Evolutionary conservation across 805 yeast species (phyloP).

Genomic region (Kodamaea kakaduensis): DNA sequence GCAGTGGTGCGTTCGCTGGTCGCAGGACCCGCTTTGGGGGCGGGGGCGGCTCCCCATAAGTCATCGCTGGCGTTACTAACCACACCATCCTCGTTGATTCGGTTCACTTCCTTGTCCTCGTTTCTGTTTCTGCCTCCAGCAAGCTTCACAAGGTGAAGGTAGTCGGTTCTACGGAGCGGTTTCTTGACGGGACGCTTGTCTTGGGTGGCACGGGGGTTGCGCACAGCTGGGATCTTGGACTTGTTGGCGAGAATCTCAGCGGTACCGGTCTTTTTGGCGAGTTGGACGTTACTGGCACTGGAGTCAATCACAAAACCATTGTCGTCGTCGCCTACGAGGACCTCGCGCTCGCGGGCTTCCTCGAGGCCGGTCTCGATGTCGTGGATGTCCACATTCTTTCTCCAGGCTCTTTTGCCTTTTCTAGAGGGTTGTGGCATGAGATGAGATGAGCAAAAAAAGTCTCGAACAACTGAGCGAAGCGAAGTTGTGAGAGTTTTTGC

Average conservation of each 20-base stretch:
- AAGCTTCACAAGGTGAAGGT: constrained; percentile 62
- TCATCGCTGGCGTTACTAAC: constrained; percentile 39
- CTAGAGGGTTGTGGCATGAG: constrained; percentile 62
- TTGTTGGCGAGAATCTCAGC: constrained; percentile 65
- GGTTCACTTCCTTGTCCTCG: constrained; percentile 47
- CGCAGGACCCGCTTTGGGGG: constrained; percentile 14
- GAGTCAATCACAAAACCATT: constrained; percentile 50
- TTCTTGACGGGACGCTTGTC: constrained; percentile 26
- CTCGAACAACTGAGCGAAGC: no score
- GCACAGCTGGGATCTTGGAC: constrained; percentile 72
- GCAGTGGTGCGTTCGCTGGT: constrained; percentile 38
- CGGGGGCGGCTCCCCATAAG: constrained; percentile 57
- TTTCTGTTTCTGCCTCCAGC: constrained; percentile 67
- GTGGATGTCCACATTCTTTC: constrained; percentile 83
- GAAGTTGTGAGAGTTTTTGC: no score
- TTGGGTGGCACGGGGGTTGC: constrained; percentile 11
- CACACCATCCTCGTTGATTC: constrained; percentile 59
- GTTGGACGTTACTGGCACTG: constrained; percentile 20
- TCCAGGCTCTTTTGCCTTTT: constrained; percentile 91
- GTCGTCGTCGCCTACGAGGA: constrained; percentile 50
- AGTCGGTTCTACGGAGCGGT: constrained; percentile 61
- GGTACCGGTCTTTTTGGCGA: constrained; percentile 48
- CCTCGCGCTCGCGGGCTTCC: constrained; percentile 58
- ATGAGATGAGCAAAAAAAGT: constrained; percentile 8
- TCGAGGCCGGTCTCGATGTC: constrained; percentile 74